Evolutionary conservation across 2,329 filamentous ascomycete genomes (phyloP).

Genomic region (Leptosphaerulina australis): DNA sequence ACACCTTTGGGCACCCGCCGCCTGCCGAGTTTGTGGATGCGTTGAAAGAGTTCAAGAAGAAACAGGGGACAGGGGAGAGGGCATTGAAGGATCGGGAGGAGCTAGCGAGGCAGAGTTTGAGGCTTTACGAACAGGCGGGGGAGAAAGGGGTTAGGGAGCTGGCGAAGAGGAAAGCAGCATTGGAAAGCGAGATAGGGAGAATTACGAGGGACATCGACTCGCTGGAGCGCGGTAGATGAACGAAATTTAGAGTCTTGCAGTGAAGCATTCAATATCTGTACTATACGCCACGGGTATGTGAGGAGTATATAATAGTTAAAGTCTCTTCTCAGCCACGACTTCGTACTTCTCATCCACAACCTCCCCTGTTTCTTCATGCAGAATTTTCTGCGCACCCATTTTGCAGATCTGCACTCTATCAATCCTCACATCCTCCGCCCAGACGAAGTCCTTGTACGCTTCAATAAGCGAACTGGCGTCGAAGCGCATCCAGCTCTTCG

Average conservation of each 20-base stretch:
- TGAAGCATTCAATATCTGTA: neutral
- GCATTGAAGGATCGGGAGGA: constrained; percentile 40
- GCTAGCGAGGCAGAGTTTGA: constrained; percentile 43
- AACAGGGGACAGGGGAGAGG: constrained; percentile 37
- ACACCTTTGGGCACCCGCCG: constrained; percentile 36
- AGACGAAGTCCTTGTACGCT: constrained; percentile 68
- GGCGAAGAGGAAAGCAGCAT: constrained; percentile 47
- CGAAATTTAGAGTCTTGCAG: neutral
- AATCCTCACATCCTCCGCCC: constrained; percentile 72
- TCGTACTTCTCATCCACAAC: constrained; percentile 60
- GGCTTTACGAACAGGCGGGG: constrained; percentile 45
- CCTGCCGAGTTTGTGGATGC: constrained; percentile 35
- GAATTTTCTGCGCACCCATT: constrained; percentile 80
- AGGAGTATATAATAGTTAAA: neutral
- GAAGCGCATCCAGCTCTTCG: constrained; percentile 47
- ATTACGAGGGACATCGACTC: constrained; percentile 40
- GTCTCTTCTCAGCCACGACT: constrained; percentile 50
- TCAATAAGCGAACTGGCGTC: constrained; percentile 54
- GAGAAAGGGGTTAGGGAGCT: constrained; percentile 49
- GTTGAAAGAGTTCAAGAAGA: constrained; percentile 41
- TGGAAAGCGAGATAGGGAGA: constrained; percentile 44
- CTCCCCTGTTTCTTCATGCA: constrained; percentile 51
- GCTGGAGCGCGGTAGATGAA: constrained; percentile 29
- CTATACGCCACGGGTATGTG: neutral
- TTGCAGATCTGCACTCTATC: constrained; percentile 77